Base-by-base conservation (phyloP, 139 green algal genomes). In the Chlamydomonas sp. region DNA sequence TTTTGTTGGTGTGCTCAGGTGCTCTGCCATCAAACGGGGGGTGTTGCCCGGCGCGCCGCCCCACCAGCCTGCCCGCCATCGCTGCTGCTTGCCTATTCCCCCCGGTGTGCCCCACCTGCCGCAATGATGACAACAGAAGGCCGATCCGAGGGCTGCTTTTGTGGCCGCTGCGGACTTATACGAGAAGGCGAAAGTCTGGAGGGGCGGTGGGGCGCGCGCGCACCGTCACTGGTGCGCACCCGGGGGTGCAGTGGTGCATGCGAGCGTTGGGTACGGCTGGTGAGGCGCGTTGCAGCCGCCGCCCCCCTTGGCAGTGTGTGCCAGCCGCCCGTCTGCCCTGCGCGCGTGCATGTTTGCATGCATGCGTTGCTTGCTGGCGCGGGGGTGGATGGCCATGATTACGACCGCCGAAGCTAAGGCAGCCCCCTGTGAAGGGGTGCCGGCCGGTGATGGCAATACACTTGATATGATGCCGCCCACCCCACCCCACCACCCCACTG, bases 181-280 rank as follows among this genome's bases (percentile, higher is more conserved):
- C 47, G 47, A 57, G 16, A 64, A 64, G 16, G 54, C 54, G 54
- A 64, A 64, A 64, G 54, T 64, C 54, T 36, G 10, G 54, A 64
- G n/a, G n/a, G n/a, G n/a, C n/a, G n/a, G 54, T 20, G 43, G 43
- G 43, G 43, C 43, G 43, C 13, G 13, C 43, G 43, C 43, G 43
- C 43, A 54, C 13, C 43, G 16, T 54, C 13, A 13, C 13, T 13
- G 43, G 13, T 16, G 16, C 16, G 43, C 13, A 16, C 43, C 13
- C 13, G 43, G 43, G 30, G 54, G 8, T 10, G 16, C 54, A 64
- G 22, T 30, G 16, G 22, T 20, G 8, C 8, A 10, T 64, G 22
- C 24, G 24, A 20, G 6, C 24, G 24, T 64, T 64, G 8, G 6
- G 26, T n/a, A n/a, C n/a, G n/a, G n/a, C n/a, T n/a, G n/a, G n/a